A percentile compares a stretch with the other conserved stretches of the same genome.
phyloP scores from a whole-genome alignment of 2,329 filamentous ascomycete genomes.

The Sphaerostilbella broomeana region DNA sequence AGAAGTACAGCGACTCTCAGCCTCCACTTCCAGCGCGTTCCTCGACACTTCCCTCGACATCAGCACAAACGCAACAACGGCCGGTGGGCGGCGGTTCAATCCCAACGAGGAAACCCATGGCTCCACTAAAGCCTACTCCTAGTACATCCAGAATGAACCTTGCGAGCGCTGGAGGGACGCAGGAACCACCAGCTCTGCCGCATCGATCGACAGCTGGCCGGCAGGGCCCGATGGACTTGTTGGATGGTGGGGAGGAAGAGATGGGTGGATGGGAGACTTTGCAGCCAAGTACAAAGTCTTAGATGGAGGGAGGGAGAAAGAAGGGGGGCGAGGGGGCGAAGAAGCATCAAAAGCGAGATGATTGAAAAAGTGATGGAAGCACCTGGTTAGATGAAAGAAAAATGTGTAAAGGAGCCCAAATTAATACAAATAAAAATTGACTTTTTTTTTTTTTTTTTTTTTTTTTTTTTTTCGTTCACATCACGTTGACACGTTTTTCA shows the following conservation, averaged over 20 bases:
- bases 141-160: slow-evolving; percentile 16
- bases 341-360: no score
- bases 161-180: slow-evolving; percentile 17
- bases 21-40: slow-evolving; percentile 12
- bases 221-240: slow-evolving; percentile 30
- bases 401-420: not conserved
- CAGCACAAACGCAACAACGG: slow-evolving; percentile 12
- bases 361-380: no score
- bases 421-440: not conserved
- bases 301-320: not conserved
- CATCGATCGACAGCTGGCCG: slow-evolving; percentile 21
- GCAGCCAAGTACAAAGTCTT: slow-evolving; percentile 35
- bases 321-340: not conserved
- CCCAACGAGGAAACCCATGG: slow-evolving; percentile 22
- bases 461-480: not conserved
- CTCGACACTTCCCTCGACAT: not conserved
- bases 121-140: slow-evolving; percentile 18
- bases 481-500: not conserved
- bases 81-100: slow-evolving; percentile 1
- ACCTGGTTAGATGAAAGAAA: not conserved
- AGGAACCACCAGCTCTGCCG: slow-evolving; percentile 16
- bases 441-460: not conserved
- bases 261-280: slow-evolving; percentile 51
- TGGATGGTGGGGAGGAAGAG: slow-evolving; percentile 42
- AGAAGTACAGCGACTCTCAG: slow-evolving; percentile 15